A percentile compares a stretch with the other conserved stretches of the same genome.
Evolutionary conservation across 306 rosid species (phyloP).

Genomic region (Hippophae rhamnoides): DNA sequence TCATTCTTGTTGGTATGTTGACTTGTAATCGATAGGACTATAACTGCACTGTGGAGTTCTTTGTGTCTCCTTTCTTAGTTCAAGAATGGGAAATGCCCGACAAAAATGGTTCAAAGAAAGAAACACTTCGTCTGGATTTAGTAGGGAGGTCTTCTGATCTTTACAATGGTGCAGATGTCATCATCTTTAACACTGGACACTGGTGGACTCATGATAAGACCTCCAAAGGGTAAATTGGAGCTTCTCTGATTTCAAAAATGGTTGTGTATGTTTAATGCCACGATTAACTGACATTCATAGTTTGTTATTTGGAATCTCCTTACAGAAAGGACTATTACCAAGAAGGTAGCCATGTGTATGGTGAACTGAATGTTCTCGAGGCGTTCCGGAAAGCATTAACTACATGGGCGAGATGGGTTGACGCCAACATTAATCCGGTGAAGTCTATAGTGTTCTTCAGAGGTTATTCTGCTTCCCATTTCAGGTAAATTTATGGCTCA

Average conservation of each 20-base stretch:
- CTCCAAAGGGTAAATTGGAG: constrained; percentile 52
- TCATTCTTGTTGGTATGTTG: constrained; percentile 3
- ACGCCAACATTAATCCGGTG: constrained; percentile 50
- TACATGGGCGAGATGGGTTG: constrained; percentile 94
- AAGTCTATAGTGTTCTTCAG: constrained; percentile 71
- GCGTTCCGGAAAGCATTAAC: constrained; percentile 89
- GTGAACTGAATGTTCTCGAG: constrained; percentile 72
- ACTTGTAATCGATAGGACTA: constrained; percentile 51
- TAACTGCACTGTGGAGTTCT: constrained; percentile 72
- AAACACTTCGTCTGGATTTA: constrained; percentile 86
- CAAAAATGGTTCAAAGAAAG: constrained; percentile 63
- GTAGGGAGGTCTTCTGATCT: constrained; percentile 56
- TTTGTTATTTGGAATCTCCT: constrained; percentile 1
- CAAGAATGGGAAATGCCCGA: constrained; percentile 75
- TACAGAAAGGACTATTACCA: constrained; percentile 88
- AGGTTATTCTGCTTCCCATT: constrained; percentile 93
- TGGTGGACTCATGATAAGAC: constrained; percentile 99
- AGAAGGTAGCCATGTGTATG: constrained; percentile 88
- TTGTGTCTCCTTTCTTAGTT: constrained; percentile 86
- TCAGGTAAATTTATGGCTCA: constrained; percentile 44
- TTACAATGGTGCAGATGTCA: constrained; percentile 71
- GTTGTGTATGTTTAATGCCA: not conserved
- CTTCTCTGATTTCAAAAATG: not conserved
- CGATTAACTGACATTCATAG: not conserved
- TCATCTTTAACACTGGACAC: constrained; percentile 90